A percentile compares a stretch with the other conserved stretches of the same genome.
Conservation (phyloP, 208 protist genomes). For the Strigomonas culicis region DNA sequence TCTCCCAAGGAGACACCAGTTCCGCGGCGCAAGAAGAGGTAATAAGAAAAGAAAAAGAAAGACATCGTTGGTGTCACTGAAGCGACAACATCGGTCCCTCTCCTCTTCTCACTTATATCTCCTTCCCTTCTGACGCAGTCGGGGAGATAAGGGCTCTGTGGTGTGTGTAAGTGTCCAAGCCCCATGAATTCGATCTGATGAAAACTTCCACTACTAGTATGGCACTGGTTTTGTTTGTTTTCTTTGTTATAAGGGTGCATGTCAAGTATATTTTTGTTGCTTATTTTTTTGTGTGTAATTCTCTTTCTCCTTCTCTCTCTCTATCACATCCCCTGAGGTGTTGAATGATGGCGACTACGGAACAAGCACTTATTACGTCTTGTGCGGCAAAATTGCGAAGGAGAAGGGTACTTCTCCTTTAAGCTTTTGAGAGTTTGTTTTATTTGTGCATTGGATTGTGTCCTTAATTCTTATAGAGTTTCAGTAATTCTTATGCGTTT, state of each 20-base stretch:
- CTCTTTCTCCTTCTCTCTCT: constrained; percentile 18
- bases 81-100: not conserved
- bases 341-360: too few species aligned
- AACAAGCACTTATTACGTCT: too few species aligned
- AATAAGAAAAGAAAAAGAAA: not conserved
- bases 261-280: not conserved
- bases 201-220: too few species aligned
- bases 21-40: not conserved
- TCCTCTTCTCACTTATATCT: constrained; percentile 2
- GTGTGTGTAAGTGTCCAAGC: too few species aligned
- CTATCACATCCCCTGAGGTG: too few species aligned
- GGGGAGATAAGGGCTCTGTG: too few species aligned
- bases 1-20: constrained; percentile 1
- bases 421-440: constrained; percentile 1
- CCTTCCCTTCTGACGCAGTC: not conserved
- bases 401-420: constrained; percentile 13
- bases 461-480: too few species aligned
- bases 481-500: too few species aligned
- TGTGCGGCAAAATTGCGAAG: too few species aligned
- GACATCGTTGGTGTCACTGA: not conserved
- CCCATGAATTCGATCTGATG: too few species aligned
- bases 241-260: not conserved
- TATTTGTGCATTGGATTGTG: too few species aligned
- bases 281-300: constrained; percentile 9
- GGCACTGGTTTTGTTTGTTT: too few species aligned